Evolutionary conservation across 2,329 filamentous ascomycete genomes (phyloP).

Genomic region (Aspergillus transmontanensis): DNA sequence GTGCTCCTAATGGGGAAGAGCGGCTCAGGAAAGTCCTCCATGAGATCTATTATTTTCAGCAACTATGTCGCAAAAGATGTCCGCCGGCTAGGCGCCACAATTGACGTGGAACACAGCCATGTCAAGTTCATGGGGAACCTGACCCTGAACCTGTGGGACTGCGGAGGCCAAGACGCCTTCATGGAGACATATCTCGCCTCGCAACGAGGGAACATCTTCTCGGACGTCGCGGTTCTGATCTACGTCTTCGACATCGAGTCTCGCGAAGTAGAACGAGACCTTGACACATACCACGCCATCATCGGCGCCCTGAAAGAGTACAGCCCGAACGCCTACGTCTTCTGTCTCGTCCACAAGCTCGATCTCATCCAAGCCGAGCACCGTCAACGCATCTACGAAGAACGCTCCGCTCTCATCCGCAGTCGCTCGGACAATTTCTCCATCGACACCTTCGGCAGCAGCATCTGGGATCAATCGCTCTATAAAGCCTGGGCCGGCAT

Average conservation of each 20-base stretch:
- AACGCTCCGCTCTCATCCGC: constrained; percentile 75
- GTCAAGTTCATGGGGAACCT: constrained; percentile 98
- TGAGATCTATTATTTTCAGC: constrained; percentile 98
- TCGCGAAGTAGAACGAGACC: constrained; percentile 87
- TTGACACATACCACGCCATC: constrained; percentile 89
- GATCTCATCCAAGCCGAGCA: constrained; percentile 83
- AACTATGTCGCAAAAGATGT: constrained; percentile 98
- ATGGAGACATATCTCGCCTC: constrained; percentile 98
- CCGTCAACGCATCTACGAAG: constrained; percentile 80
- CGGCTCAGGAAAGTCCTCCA: constrained; percentile 95
- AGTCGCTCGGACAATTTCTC: constrained; percentile 73
- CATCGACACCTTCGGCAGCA: constrained; percentile 88
- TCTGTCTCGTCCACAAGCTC: constrained; percentile 98
- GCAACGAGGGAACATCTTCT: constrained; percentile 95
- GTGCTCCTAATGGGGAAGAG: constrained; percentile 92
- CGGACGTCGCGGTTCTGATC: constrained; percentile 92
- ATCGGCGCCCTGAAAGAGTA: constrained; percentile 86
- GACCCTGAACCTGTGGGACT: constrained; percentile 97
- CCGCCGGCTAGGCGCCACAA: constrained; percentile 86
- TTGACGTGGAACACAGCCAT: constrained; percentile 97
- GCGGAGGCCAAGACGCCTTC: constrained; percentile 95
- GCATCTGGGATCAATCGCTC: constrained; percentile 97
- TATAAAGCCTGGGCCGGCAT: constrained; percentile 99
- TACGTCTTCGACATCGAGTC: constrained; percentile 99
- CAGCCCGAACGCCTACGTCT: constrained; percentile 79